Base-by-base conservation (phyloP, 495 filamentous ascomycete genomes). In the Penicillium steckii region DNA sequence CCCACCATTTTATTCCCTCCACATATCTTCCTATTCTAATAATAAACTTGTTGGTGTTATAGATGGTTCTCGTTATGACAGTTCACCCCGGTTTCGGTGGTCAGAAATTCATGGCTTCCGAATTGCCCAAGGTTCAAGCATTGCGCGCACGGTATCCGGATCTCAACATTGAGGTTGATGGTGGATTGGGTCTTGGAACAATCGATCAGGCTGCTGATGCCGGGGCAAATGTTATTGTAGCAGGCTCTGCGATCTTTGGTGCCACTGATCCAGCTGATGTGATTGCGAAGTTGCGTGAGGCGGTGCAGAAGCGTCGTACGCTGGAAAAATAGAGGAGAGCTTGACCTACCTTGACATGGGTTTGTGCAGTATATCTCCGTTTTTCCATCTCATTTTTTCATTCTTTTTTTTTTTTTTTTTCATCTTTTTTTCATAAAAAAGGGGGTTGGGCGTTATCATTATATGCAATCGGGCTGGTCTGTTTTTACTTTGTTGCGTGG, bases 41-140 rank as follows among this genome's bases (percentile, higher is more conserved):
- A n/a, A n/a, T n/a, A n/a, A n/a, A n/a, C n/a, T n/a, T n/a, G n/a
- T n/a, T 32, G 22, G 21, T 25, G 25, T 8, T 44, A 38, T 50
- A 98, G 94, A 97, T 98, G 95, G 90, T 95, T 22, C 85, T 98
- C 8, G 85, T 98, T 32, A 98, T 98, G 94, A 98, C 94, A 8
- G 94, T 98, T 17, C 85, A 98, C 70, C 94, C 94, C 17, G 94
- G 94, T 46, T 98, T 97, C 70, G 95, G 94, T 53, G 94, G 94
- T 10, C 95, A 98, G 70, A 96, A 95, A 67, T 98, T 98, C 82
- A 96, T 97, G 88, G 86, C 90, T 4, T 88, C 86, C 4, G 89
- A 95, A 69, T 80, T 98, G 59, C 95, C 94, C 57, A 98, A 98
- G 72, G 95, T 98, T 26, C 66, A 82, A 45, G 89, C 85, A 40